Evolutionary conservation across 2,329 filamentous ascomycete genomes (phyloP).

Genomic region (Clarireedia paspali): DNA sequence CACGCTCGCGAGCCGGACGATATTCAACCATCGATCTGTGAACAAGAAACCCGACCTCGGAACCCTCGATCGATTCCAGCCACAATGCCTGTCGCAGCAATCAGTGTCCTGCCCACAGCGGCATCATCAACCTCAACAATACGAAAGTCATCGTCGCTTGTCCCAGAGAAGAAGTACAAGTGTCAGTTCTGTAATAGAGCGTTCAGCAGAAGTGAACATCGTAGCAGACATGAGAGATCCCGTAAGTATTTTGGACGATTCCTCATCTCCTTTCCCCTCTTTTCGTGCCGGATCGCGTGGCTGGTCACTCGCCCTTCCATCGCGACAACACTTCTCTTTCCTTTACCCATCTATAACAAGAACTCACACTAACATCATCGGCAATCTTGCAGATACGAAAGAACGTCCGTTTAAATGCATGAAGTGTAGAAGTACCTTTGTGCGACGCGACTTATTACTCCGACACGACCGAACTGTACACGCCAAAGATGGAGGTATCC

Average conservation of each 20-base stretch:
- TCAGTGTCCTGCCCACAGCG: slow-evolving; percentile 51
- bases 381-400: slow-evolving; percentile 69
- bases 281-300: slow-evolving; percentile 14
- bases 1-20: slow-evolving; percentile 30
- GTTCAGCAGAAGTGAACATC: slow-evolving; percentile 94
- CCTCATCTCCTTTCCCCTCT: slow-evolving; percentile 11
- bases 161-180: slow-evolving; percentile 97
- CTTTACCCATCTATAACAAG: background rate
- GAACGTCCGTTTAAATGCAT: slow-evolving; percentile 97
- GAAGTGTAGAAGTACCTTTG: slow-evolving; percentile 97
- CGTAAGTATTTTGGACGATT: slow-evolving; percentile 59
- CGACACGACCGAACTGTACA: slow-evolving; percentile 98
- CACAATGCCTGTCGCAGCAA: slow-evolving; percentile 57
- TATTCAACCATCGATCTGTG: slow-evolving; percentile 31
- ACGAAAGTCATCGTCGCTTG: slow-evolving; percentile 62
- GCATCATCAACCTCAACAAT: slow-evolving; percentile 56
- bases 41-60: slow-evolving; percentile 13
- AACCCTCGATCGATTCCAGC: slow-evolving; percentile 9
- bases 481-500: slow-evolving; percentile 92
- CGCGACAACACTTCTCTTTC: background rate
- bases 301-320: background rate
- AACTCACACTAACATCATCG: slow-evolving; percentile 13
- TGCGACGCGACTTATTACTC: slow-evolving; percentile 90
- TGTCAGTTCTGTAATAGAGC: slow-evolving; percentile 98
- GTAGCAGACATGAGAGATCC: slow-evolving; percentile 92